phyloP scores from a whole-genome alignment of 176 grass and related monocot genomes.

The Oryza coarctata region DNA sequence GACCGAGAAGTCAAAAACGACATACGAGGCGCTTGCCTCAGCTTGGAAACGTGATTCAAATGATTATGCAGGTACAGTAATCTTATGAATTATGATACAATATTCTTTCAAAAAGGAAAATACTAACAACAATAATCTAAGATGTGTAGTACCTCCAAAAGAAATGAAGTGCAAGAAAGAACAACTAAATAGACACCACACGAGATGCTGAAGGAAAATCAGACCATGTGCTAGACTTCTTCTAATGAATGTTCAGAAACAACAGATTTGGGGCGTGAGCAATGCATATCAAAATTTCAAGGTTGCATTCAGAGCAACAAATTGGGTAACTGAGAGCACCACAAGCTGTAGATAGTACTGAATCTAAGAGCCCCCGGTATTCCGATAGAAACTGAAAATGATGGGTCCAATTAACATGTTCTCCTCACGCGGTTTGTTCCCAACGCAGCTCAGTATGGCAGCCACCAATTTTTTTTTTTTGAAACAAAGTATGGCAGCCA shows the following conservation, averaged over 20 bases:
- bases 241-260: not conserved
- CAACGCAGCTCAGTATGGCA: not conserved
- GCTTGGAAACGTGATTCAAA: not conserved
- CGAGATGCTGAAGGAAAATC: not conserved
- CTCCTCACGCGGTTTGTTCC: not conserved
- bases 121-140: not conserved
- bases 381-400: not conserved
- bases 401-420: not conserved
- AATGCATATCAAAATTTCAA: not conserved
- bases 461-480: not conserved
- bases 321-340: not conserved
- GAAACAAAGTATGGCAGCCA: not conserved
- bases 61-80: not conserved
- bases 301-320: not conserved
- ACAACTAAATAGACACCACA: not conserved
- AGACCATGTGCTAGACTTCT: not conserved
- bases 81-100: not conserved
- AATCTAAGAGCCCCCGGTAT: not conserved
- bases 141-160: not conserved
- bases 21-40: not conserved
- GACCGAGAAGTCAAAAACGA: not conserved
- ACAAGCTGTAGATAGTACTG: not conserved
- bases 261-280: not conserved
- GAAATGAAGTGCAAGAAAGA: not conserved
- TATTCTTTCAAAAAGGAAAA: not conserved